Base-by-base conservation (phyloP, 805 yeast species). In the Ogataea dorogensis region DNA sequence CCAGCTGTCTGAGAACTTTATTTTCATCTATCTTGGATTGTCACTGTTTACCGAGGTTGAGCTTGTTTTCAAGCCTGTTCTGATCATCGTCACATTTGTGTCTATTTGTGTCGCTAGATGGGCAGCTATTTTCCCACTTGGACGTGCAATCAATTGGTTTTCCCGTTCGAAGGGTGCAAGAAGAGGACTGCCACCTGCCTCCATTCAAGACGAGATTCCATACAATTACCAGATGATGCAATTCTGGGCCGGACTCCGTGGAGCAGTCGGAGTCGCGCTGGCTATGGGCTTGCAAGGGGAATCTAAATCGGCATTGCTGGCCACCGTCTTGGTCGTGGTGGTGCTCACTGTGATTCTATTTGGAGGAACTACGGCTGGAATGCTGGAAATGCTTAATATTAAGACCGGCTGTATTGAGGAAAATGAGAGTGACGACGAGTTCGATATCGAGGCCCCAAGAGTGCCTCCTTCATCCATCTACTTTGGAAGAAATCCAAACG, bases 191-290 rank as follows among this genome's bases (percentile, higher is more conserved):
- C 33, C 53, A 19, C 52, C 70, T 2, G 24, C 48, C 7, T 30
- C 50, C 2, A 64, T 73, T 8, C 83, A 85, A 2, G 96, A 88
- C 52, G 98, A 91, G 63, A 88, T 93, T 44, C 93, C 96, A 17
- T 91, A 86, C 53, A 86, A 83, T 43, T 93, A 93, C 61, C 98
- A 93, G 64, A 87, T 88, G 86, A 93, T 93, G 98, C 87, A 91
- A 33, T 93, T 93, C 60, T 93, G 99, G 99, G 98, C 98, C 2
- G 99, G 99, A 3, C 69, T 93, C 38, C 73, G 99, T 56, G 99
- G 99, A 42, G 99, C 99, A 1, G 99, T 93, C 22, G 99, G 99
- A 47, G 99, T 93, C 4, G 99, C 98, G 0, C 73, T 93, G 53
- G 98, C 98, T 0, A 87, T 94, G 79, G 98, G 98, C 10, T 67